phyloP scores from a whole-genome alignment of 1,139 yeast species.

The Magnusiomyces fungicola region DNA sequence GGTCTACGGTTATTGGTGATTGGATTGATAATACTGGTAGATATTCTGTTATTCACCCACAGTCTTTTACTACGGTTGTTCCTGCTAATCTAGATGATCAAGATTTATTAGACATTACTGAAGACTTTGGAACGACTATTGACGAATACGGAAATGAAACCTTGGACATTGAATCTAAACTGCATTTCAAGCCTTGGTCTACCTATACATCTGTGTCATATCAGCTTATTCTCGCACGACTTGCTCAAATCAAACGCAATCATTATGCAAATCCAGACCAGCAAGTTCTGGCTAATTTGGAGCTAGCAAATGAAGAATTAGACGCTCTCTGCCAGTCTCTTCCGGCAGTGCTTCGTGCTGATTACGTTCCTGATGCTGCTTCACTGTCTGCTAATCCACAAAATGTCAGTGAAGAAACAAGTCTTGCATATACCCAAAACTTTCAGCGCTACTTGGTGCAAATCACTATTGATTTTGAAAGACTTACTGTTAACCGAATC shows the following conservation, averaged over 20 bases:
- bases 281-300: constrained; percentile 1
- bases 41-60: constrained; percentile 22
- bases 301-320: constrained; percentile 10
- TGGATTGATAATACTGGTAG: constrained; percentile 34
- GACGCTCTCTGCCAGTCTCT: not conserved
- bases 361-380: not conserved
- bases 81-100: constrained; percentile 23
- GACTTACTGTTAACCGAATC: constrained; percentile 12
- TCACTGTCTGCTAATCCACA: constrained; percentile 8
- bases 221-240: constrained; percentile 2
- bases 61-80: constrained; percentile 27
- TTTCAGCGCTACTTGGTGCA: constrained; percentile 14
- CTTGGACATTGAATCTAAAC: not conserved
- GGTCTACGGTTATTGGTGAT: constrained; percentile 32
- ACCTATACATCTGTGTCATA: constrained; percentile 1
- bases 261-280: constrained; percentile 10
- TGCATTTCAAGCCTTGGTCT: not conserved
- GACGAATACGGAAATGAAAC: not conserved
- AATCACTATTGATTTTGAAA: constrained; percentile 13
- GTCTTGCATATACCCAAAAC: not conserved
- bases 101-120: constrained; percentile 12
- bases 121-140: not conserved
- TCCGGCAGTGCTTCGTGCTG: not conserved
- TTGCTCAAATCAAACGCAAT: constrained; percentile 12
- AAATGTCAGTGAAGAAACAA: not conserved